phyloP scores from a whole-genome alignment of 1,284 basidiomycete genomes.

The Austroboletus novae-zelandiae region DNA sequence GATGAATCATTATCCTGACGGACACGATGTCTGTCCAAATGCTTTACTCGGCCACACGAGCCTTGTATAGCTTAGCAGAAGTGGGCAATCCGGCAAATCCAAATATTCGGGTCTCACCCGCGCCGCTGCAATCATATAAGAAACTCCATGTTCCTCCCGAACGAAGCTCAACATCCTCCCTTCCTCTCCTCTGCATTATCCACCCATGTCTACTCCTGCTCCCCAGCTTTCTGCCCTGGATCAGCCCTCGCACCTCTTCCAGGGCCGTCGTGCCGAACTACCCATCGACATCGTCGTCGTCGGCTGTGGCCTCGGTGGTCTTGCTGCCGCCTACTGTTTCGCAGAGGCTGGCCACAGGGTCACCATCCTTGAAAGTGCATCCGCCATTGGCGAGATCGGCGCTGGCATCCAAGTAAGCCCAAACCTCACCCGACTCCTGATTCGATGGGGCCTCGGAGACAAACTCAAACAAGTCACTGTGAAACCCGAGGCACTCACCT shows the following conservation, averaged over 20 bases:
- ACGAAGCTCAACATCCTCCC: background rate
- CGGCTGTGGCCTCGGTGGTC: conserved; percentile 52
- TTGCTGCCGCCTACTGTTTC: conserved; percentile 46
- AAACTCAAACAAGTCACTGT: conserved; percentile 42
- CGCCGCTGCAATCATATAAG: background rate
- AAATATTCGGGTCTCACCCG: background rate
- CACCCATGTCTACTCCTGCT: background rate
- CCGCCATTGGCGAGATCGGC: conserved; percentile 41
- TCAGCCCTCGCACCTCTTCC: conserved; percentile 15
- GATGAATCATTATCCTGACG: background rate
- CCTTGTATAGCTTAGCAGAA: background rate
- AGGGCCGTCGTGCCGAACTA: conserved; percentile 26
- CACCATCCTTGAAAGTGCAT: conserved; percentile 44
- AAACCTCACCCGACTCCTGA: conserved; percentile 47
- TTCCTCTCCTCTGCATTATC: background rate
- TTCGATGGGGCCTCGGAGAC: conserved; percentile 50
- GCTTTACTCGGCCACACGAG: background rate
- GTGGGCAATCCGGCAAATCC: background rate
- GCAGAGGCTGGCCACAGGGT: conserved; percentile 48
- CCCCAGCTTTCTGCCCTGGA: background rate
- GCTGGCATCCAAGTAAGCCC: conserved; percentile 50
- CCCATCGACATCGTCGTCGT: conserved; percentile 45
- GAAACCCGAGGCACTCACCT: conserved; percentile 40
- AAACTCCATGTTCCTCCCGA: background rate
- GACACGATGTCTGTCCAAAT: background rate